phyloP scores from a whole-genome alignment of 176 grass and related monocot species.

The Dendrocalamus sinicus region DNA sequence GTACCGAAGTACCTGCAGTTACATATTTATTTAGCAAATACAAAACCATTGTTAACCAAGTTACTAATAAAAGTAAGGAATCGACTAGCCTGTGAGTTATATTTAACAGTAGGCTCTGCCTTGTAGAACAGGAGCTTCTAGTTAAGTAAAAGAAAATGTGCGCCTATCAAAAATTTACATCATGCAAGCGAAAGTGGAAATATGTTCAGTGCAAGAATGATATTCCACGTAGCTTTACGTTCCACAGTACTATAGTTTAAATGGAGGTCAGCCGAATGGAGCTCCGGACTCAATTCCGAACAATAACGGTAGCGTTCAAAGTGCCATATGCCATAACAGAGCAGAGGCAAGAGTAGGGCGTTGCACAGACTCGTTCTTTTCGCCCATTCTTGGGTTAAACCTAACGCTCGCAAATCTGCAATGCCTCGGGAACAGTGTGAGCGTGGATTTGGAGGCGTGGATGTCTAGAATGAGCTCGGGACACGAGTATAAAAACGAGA shows the following conservation, averaged over 20 bases:
- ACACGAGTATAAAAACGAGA: neutral
- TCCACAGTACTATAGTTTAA: neutral
- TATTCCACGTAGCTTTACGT: neutral
- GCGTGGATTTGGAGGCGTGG: constrained; percentile 42
- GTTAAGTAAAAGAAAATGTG: neutral
- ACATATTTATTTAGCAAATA: neutral
- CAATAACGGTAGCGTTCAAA: neutral
- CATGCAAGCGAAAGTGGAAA: neutral
- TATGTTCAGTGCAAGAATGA: neutral
- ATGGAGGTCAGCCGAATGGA: constrained; percentile 2
- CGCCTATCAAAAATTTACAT: neutral
- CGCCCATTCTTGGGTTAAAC: constrained; percentile 16
- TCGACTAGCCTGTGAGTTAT: neutral
- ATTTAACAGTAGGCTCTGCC: neutral
- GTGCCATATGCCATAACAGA: neutral
- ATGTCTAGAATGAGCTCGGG: neutral
- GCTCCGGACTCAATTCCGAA: neutral
- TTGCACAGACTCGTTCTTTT: neutral
- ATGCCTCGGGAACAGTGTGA: constrained; percentile 35
- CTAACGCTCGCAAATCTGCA: neutral
- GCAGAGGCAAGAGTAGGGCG: neutral
- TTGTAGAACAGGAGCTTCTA: neutral
- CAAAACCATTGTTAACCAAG: neutral
- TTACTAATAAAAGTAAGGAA: neutral
- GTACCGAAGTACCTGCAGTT: neutral